Percentiles rank a stretch among this genome's conserved stretches.
phyloP scores from a whole-genome alignment of 306 rosid species.

The Sesbania bispinosa region DNA sequence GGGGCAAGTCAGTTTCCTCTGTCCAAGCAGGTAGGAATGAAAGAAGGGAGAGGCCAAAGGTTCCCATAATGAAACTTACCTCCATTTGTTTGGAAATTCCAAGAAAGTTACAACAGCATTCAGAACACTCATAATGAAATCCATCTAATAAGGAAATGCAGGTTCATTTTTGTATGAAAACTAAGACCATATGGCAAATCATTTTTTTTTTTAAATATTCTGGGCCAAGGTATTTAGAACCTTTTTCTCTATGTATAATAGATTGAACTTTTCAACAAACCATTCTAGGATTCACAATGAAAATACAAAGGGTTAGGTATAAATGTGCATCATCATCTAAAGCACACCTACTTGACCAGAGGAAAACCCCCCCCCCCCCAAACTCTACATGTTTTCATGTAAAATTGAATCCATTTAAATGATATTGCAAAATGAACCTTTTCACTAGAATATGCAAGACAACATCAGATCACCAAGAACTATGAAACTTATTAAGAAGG shows the following conservation, averaged over 20 bases:
- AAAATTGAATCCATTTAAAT: constrained; percentile 15
- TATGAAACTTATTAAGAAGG: background rate
- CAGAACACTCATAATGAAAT: no score
- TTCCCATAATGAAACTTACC: no score
- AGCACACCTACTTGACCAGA: background rate
- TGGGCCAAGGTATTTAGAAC: background rate
- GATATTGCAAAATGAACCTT: background rate
- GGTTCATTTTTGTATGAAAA: background rate
- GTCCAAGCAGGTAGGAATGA: background rate
- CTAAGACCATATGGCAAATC: background rate
- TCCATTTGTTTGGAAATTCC: no score
- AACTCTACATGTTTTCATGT: background rate
- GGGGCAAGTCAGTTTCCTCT: background rate
- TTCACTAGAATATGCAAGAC: background rate
- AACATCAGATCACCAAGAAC: background rate
- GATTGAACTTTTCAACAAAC: no score
- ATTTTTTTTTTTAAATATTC: background rate
- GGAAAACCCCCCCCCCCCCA: background rate
- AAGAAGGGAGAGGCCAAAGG: constrained; percentile 2
- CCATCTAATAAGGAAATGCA: background rate
- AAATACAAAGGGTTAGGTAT: background rate
- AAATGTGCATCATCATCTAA: background rate
- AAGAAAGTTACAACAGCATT: no score
- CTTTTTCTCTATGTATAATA: no score
- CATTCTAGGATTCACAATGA: background rate